Evolutionary conservation across 225 moss, liverwort and hornwort species (phyloP), one percentile per base, ranked within the genome.

Genomic region (Lunularia cruciata): DNA sequence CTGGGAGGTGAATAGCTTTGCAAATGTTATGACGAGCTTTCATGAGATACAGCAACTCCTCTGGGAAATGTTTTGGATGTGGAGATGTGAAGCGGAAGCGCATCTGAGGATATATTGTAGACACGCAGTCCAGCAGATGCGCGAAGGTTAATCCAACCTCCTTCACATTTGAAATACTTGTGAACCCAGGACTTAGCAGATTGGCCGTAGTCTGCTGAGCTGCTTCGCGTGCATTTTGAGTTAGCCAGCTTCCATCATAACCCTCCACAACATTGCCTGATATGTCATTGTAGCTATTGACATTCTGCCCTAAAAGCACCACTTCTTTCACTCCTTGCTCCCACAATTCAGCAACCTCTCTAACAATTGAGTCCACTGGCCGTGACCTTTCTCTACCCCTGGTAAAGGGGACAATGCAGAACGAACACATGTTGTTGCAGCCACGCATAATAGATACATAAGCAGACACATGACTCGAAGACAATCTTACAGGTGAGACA

Each of bases 361-460:
- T 84, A 26, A 87, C 76, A 52, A 96, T 90, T 7, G 96, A 96
- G 63, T 82, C 87, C 10, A 86, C 92, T 46, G 92, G 89, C 46
- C 96, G 81, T 49, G 96, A 96, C 63, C 96, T 84, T 73, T 96
- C 96, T 64, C 90, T 87, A 59, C 92, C 96, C 65, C 96, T 81
- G 39, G 96, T 96, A 56, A 92, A 96, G 55, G 95, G 95, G 3
- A 96, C 95, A 47, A 96, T 92, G 78, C 95, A 96, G 67, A 92
- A 96, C 7, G 95, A 92, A 86, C 95, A 96, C 95, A 96, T 96
- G 68, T 96, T 96, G 82, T 96, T 96, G 82, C 95, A 96, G n/a
- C 95, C 95, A 23, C 95, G 88, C 95, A 96, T 96, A 16, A 96
- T 32, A 27, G 95, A 96, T 40, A 96, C 92, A 47, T 87, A 96